These are phyloP conservation scores for Cordyceps cicadae DNA, from an alignment of 2,329 filamentous ascomycete species.

Conservation along the genomic window DNA sequence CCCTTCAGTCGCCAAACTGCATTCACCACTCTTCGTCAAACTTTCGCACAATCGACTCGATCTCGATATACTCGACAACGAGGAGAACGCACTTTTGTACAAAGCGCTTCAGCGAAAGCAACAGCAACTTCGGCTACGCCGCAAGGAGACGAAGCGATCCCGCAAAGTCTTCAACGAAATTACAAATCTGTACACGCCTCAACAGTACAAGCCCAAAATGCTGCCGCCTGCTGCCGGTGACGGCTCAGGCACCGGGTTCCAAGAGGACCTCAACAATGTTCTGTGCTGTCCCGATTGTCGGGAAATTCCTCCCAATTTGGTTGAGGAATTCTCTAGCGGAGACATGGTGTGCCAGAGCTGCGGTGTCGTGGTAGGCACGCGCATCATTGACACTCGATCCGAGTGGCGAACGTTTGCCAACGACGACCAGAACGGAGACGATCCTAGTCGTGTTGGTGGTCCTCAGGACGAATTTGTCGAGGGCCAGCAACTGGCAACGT, in stretches of 20 bases:
- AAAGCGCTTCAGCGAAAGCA: slow-evolving; percentile 25
- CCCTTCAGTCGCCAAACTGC: slow-evolving; percentile 50
- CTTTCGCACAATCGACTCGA: slow-evolving; percentile 38
- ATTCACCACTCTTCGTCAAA: slow-evolving; percentile 63
- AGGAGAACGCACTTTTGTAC: slow-evolving; percentile 13
- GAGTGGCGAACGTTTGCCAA: slow-evolving; percentile 99
- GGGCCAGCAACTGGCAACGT: slow-evolving; percentile 80
- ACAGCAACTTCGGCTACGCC: slow-evolving; percentile 25
- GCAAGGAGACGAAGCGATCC: slow-evolving; percentile 26
- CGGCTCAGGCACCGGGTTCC: slow-evolving; percentile 40
- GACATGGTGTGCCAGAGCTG: slow-evolving; percentile 92
- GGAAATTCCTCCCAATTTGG: slow-evolving; percentile 81
- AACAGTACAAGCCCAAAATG: slow-evolving; percentile 38
- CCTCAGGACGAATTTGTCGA: slow-evolving; percentile 83
- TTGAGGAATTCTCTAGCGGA: slow-evolving; percentile 85
- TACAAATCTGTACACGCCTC: slow-evolving; percentile 36
- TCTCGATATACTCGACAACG: slow-evolving; percentile 19
- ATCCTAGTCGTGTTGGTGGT: slow-evolving; percentile 96
- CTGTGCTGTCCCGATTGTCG: slow-evolving; percentile 87
- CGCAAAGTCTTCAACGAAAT: slow-evolving; percentile 32
- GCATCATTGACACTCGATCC: slow-evolving; percentile 89
- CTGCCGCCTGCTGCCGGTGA: slow-evolving; percentile 31
- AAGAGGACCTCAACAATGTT: slow-evolving; percentile 78
- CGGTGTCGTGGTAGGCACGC: slow-evolving; percentile 80
- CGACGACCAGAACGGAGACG: slow-evolving; percentile 92